A percentile compares a stretch with the other conserved stretches of the same genome.
Conservation (phyloP, 2,329 filamentous ascomycete genomes). For the Monilinia fructicola region DNA sequence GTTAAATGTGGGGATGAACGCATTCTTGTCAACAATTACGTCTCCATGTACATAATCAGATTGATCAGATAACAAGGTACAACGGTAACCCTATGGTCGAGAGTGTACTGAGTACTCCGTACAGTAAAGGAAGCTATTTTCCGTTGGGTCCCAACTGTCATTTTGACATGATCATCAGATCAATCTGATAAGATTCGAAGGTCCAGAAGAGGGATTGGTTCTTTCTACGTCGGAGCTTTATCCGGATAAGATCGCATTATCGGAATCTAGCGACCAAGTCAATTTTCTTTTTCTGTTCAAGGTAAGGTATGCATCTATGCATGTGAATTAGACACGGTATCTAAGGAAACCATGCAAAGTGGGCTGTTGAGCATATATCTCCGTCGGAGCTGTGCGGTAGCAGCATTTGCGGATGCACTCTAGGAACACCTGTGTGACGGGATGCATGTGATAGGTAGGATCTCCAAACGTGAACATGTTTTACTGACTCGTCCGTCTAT, state of each 20-base stretch:
- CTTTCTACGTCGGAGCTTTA: neutral
- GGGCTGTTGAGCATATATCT: neutral
- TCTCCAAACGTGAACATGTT: neutral
- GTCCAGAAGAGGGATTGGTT: neutral
- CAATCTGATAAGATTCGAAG: slow-evolving; percentile 6
- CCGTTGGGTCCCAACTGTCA: neutral
- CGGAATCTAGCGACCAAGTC: neutral
- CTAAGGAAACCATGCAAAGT: neutral
- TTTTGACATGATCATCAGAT: slow-evolving; percentile 8
- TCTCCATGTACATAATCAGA: slow-evolving; percentile 3
- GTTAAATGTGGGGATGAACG: neutral
- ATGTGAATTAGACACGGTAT: neutral
- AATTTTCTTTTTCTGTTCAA: neutral
- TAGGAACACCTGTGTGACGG: neutral
- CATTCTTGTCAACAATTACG: slow-evolving; percentile 1
- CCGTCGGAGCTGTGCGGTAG: neutral
- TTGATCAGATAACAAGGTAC: slow-evolving; percentile 18
- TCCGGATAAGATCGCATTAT: neutral
- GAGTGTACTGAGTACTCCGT: too few relatives aligned
- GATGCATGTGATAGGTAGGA: neutral
- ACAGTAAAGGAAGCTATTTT: neutral
- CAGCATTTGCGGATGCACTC: neutral
- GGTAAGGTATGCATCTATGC: neutral
- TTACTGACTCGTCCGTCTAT: neutral
- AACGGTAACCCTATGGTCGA: too few relatives aligned